Evolutionary conservation across 768 basidiomycete genomes (phyloP).

Genomic region (Russula olivacea): DNA sequence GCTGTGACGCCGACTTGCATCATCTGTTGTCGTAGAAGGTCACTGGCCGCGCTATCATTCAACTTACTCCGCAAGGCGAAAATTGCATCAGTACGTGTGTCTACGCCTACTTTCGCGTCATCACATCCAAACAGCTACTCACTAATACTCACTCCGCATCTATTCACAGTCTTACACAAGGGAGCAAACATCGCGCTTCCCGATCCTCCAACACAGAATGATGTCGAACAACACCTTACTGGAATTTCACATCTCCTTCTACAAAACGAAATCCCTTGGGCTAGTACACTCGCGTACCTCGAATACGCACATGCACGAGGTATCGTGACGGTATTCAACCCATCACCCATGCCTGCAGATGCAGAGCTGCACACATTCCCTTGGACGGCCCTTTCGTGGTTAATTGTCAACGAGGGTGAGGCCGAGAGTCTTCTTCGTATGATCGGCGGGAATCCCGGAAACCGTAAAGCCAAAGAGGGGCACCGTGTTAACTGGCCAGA

Average conservation of each 20-base stretch:
- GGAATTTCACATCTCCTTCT: conserved; percentile 47
- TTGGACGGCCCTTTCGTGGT: conserved; percentile 48
- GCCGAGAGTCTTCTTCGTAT: conserved; percentile 30
- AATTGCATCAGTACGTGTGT: conserved; percentile 54
- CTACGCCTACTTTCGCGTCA: neutral
- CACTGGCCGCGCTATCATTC: conserved; percentile 57
- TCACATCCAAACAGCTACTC: neutral
- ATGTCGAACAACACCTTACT: conserved; percentile 28
- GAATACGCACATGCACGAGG: conserved; percentile 13
- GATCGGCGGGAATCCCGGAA: neutral
- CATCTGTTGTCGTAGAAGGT: conserved; percentile 34
- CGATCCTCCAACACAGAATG: conserved; percentile 30
- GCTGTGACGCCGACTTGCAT: neutral
- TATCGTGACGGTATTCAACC: conserved; percentile 44
- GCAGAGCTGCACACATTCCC: conserved; percentile 41
- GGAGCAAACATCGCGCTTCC: conserved; percentile 49
- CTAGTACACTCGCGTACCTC: conserved; percentile 39
- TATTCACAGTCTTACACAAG: conserved; percentile 45
- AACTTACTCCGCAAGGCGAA: conserved; percentile 51
- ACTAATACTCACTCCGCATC: neutral
- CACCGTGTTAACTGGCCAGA: conserved; percentile 14
- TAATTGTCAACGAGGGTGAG: conserved; percentile 53
- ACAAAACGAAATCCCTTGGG: conserved; percentile 52
- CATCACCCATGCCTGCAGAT: conserved; percentile 47
- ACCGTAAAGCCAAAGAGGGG: neutral